Conservation (phyloP, 2,329 filamentous ascomycete species). For the Monosporascus sp. region DNA sequence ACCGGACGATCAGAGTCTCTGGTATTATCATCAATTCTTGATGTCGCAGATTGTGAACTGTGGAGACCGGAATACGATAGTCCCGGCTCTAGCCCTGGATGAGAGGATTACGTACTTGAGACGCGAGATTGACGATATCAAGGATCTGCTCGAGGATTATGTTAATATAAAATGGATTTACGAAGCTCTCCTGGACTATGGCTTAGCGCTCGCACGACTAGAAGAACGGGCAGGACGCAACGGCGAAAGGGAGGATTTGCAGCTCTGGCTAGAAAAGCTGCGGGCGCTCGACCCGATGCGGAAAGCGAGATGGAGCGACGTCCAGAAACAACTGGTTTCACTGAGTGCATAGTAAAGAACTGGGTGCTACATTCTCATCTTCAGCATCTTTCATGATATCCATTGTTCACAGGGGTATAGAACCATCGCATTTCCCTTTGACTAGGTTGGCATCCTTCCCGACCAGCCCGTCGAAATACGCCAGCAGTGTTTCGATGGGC, state of each 20-base stretch:
- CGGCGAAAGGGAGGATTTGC: constrained; percentile 41
- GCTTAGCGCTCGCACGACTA: constrained; percentile 52
- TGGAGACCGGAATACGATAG: constrained; percentile 51
- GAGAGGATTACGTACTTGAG: constrained; percentile 63
- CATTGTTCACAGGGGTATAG: too few species aligned
- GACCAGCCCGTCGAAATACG: constrained; percentile 67
- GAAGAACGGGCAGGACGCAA: constrained; percentile 34
- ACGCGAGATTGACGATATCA: constrained; percentile 69
- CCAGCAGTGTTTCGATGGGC: constrained; percentile 57
- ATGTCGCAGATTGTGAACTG: constrained; percentile 61
- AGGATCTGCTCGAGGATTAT: constrained; percentile 59
- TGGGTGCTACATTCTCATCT: neutral
- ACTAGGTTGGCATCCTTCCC: constrained; percentile 47
- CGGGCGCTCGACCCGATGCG: constrained; percentile 67
- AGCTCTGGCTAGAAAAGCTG: constrained; percentile 58
- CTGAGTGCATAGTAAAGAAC: neutral
- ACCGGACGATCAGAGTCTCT: constrained; percentile 90
- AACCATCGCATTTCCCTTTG: constrained; percentile 28
- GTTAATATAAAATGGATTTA: constrained; percentile 70
- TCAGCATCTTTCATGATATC: too few species aligned
- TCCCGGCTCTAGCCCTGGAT: constrained; percentile 54
- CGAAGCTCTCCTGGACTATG: constrained; percentile 76
- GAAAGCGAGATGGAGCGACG: constrained; percentile 67
- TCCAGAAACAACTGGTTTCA: constrained; percentile 37
- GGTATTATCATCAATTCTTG: constrained; percentile 93